Evolutionary conservation across 257 asterid species (phyloP).

Genomic region (Solanum ahanhuiri): DNA sequence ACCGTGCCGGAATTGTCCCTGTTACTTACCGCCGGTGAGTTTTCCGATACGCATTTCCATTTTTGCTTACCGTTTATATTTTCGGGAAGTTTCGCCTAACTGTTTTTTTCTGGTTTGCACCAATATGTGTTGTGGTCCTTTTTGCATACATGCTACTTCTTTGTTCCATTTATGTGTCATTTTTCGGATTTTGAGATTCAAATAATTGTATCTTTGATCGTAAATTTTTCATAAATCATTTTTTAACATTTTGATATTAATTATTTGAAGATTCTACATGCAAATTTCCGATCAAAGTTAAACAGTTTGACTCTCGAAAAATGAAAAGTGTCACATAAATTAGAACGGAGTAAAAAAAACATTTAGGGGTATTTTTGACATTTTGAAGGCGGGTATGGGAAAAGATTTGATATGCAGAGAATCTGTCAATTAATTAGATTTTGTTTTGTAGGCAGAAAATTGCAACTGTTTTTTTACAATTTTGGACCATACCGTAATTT

Average conservation of each 20-base stretch:
- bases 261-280: too few species aligned
- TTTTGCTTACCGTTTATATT: background rate
- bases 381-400: background rate
- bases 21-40: conserved; percentile 45
- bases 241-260: too few species aligned
- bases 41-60: background rate
- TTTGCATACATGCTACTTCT: background rate
- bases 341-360: too few species aligned
- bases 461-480: background rate
- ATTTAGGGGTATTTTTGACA: background rate
- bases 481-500: background rate
- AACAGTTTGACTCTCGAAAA: too few species aligned
- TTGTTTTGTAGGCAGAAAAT: background rate
- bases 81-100: background rate
- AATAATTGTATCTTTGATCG: fast-evolving
- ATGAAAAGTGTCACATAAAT: too few species aligned
- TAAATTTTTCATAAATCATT: too few species aligned
- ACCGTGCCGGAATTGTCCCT: conserved; percentile 75
- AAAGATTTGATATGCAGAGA: background rate
- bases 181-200: background rate
- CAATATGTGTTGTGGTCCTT: background rate
- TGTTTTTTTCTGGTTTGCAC: background rate
- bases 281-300: too few species aligned
- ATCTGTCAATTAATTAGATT: background rate
- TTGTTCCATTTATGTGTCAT: too few species aligned